phyloP scores from a whole-genome alignment of 139 green algal genomes.

The Limnomonas spitsbergensis region DNA sequence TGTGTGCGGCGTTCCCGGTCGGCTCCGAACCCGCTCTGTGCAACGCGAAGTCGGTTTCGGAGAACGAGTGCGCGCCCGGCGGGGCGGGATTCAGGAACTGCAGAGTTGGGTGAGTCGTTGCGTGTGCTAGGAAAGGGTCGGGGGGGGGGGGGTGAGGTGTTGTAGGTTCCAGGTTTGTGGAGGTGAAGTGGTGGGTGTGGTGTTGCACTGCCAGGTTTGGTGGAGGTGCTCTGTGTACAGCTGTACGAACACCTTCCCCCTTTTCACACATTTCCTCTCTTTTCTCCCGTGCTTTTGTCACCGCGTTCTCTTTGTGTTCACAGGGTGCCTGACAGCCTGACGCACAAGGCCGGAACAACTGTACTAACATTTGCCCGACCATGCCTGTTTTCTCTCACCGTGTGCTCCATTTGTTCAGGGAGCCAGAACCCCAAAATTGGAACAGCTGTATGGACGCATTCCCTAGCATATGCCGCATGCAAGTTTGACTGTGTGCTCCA shows the following conservation, averaged over 20 bases:
- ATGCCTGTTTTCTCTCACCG: too few species aligned
- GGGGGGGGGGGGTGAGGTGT: not conserved
- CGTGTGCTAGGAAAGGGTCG: not conserved
- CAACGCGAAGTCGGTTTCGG: slow-evolving; percentile 48
- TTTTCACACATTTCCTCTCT: too few species aligned
- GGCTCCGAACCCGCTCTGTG: slow-evolving; percentile 69
- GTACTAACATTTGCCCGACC: slow-evolving; percentile 77
- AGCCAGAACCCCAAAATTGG: too few species aligned
- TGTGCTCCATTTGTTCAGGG: too few species aligned
- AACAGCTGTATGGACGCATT: too few species aligned
- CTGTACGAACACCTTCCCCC: not conserved
- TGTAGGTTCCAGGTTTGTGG: not conserved
- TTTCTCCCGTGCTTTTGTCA: too few species aligned
- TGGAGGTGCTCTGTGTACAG: not conserved
- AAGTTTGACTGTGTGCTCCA: too few species aligned
- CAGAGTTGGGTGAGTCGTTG: not conserved
- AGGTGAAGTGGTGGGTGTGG: not conserved
- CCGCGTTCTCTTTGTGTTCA: not conserved
- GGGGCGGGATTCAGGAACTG: not conserved
- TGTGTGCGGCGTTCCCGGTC: slow-evolving; percentile 82
- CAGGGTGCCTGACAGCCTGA: too few species aligned
- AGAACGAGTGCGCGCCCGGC: slow-evolving; percentile 60
- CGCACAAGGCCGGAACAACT: slow-evolving; percentile 38
- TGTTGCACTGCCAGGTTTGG: not conserved
- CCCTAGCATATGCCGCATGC: too few species aligned